Evolutionary conservation across 1,139 yeast species (phyloP).

Genomic region (Sugiyamaella japonica): DNA sequence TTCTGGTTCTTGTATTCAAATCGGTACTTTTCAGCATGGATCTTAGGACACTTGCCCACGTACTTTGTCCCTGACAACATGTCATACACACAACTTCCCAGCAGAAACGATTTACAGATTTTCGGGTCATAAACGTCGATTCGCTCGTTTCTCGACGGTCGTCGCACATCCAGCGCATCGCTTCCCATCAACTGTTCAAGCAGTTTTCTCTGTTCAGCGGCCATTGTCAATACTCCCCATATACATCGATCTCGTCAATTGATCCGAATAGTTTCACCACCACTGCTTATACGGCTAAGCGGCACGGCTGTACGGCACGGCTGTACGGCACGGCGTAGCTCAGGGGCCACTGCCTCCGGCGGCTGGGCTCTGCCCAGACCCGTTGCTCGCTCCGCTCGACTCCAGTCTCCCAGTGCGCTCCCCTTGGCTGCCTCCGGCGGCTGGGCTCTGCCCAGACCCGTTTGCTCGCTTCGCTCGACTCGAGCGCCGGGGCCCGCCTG

Average conservation of each 20-base stretch:
- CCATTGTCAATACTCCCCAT: too few species aligned
- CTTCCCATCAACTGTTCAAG: slow-evolving; percentile 82
- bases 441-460: too few species aligned
- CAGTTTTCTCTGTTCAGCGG: slow-evolving; percentile 74
- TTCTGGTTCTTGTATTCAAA: slow-evolving; percentile 64
- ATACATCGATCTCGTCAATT: too few species aligned
- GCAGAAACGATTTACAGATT: slow-evolving; percentile 77
- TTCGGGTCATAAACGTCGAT: slow-evolving; percentile 56
- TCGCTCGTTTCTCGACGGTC: slow-evolving; percentile 32
- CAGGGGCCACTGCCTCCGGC: too few species aligned
- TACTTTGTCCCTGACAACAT: slow-evolving; percentile 80
- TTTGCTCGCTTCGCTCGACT: too few species aligned
- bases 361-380: not conserved
- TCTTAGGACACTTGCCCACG: slow-evolving; percentile 74
- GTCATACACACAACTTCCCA: slow-evolving; percentile 89
- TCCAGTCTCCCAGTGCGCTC: too few species aligned
- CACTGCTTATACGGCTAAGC: not conserved
- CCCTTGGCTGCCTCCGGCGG: too few species aligned
- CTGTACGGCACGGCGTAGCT: too few species aligned
- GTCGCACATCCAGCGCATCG: slow-evolving; percentile 44
- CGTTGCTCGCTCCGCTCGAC: not conserved
- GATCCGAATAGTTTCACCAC: too few species aligned
- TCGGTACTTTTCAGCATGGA: slow-evolving; percentile 76
- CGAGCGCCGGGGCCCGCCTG: too few species aligned
- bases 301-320: not conserved